Evolutionary conservation across 108 stramenopile species (phyloP), one percentile per base, ranked within the genome.

Genomic region (Skeletonema potamos): DNA sequence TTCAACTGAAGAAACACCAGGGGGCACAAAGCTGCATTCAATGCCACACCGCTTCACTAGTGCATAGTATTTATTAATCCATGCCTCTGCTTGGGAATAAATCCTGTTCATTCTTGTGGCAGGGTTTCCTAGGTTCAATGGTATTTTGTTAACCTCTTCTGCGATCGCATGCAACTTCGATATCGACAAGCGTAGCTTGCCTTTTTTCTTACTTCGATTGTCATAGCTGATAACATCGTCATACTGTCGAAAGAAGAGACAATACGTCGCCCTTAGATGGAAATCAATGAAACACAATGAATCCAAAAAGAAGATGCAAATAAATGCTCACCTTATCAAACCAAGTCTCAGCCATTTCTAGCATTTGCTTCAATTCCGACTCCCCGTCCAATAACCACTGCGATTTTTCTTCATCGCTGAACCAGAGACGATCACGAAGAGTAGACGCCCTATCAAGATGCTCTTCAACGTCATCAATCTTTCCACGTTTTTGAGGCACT

Each of bases 401-500:
- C 37, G 66, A 58, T 57, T 81, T 85, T 58, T 87, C 83, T 17
- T 81, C 63, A 0, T 68, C 59, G 0, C 68, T 58, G 9, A 84
- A 77, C 44, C 76, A 63, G 12, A 90, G 60, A 36, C 86, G 76
- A 60, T 87, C 84, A 22, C 87, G 87, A 54, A 92, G 74, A 39
- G 44, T 34, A n/a, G 66, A 70, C 2, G 85, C 86, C 41, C 83
- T 85, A 59, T 84, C 87, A 4, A 90, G 36, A 63, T 89, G 89
- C 24, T 92, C 91, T 26, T 78, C 64, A 22, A 92, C 58, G 17
- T 92, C 91, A 44, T 87, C 86, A 54, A 92, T 62, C 68, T 92
- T 92, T 54, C 86, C 89, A 57, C 77, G 85, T 67, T 82, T 87
- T 46, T 65, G 72, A 13, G 46, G 79, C 37, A 62, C 37, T 27